Conservation (phyloP, 345 rosid species). For the Salix koriyanagi region DNA sequence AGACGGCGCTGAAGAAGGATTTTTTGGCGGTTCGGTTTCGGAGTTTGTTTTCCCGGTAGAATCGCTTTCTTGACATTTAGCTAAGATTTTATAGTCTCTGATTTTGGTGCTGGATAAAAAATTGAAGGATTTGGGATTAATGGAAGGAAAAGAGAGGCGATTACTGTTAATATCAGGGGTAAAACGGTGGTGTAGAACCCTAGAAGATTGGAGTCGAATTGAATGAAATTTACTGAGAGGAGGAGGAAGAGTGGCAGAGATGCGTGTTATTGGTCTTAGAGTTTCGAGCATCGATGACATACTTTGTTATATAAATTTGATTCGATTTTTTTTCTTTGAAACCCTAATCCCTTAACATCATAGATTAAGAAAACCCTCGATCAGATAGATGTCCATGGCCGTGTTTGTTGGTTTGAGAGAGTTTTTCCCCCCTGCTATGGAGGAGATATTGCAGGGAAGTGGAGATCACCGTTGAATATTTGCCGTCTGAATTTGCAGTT, state of each 20-base stretch:
- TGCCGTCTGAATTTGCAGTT: slow-evolving; percentile 26
- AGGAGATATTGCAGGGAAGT: background rate
- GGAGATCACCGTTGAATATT: slow-evolving; percentile 18
- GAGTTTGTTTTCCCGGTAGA: slow-evolving; percentile 37
- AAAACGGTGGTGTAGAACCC: slow-evolving; percentile 35
- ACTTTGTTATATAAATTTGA: background rate
- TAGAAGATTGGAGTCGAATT: slow-evolving; percentile 27
- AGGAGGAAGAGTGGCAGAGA: background rate
- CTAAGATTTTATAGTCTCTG: slow-evolving; percentile 36
- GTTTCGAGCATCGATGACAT: slow-evolving; percentile 46
- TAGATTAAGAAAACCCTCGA: background rate
- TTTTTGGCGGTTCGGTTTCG: slow-evolving; percentile 40
- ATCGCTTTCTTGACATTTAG: slow-evolving; percentile 71
- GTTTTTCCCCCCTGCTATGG: background rate
- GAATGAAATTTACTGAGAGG: slow-evolving; percentile 10
- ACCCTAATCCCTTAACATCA: slow-evolving; percentile 29
- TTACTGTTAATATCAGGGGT: slow-evolving; percentile 9
- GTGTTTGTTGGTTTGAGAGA: background rate
- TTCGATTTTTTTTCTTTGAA: background rate
- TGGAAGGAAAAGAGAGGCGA: slow-evolving; percentile 25
- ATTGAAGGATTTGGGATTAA: background rate
- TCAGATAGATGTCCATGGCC: background rate
- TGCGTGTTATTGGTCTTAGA: slow-evolving; percentile 32
- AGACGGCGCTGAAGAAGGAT: slow-evolving; percentile 11
- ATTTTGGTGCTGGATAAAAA: slow-evolving; percentile 29